Percentiles rank a stretch among this genome's conserved stretches.
phyloP scores from a whole-genome alignment of 495 filamentous ascomycete genomes.

The Xylaria nigripes region DNA sequence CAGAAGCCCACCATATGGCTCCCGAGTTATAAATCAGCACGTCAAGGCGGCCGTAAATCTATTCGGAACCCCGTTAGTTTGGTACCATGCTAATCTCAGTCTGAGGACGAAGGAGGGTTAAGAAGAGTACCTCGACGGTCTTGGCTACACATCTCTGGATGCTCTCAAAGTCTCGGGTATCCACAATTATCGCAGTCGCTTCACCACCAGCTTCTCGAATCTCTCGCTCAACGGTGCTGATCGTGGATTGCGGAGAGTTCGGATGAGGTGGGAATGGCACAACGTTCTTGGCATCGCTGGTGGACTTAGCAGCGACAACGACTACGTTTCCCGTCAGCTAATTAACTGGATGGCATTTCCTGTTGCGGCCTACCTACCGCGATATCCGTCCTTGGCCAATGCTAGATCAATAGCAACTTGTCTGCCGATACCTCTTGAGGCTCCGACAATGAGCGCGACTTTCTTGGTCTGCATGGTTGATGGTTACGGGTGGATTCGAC shows the following conservation, averaged over 20 bases:
- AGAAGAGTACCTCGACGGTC: constrained; percentile 48
- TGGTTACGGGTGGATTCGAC: neutral
- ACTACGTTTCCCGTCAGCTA: constrained; percentile 41
- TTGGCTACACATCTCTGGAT: constrained; percentile 53
- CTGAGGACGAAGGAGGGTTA: neutral
- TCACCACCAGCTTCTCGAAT: constrained; percentile 59
- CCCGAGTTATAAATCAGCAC: constrained; percentile 77
- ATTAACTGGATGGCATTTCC: neutral
- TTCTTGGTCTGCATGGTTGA: constrained; percentile 14
- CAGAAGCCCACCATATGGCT: constrained; percentile 78
- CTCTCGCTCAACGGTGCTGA: constrained; percentile 75
- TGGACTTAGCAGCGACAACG: constrained; percentile 72
- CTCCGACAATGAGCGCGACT: constrained; percentile 65
- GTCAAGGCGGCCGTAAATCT: constrained; percentile 58
- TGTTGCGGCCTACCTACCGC: constrained; percentile 38
- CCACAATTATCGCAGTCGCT: constrained; percentile 60
- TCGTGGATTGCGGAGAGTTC: constrained; percentile 71
- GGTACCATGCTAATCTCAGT: neutral
- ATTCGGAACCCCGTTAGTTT: neutral
- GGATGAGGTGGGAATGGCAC: constrained; percentile 70
- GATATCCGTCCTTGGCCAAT: constrained; percentile 56
- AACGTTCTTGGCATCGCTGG: constrained; percentile 49
- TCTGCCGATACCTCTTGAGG: constrained; percentile 69
- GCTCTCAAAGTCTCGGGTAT: constrained; percentile 57
- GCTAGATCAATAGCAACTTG: constrained; percentile 66